Evolutionary conservation across 805 yeast species (phyloP), one percentile per base, ranked within the genome.

Genomic region (Saturnispora galanensis): DNA sequence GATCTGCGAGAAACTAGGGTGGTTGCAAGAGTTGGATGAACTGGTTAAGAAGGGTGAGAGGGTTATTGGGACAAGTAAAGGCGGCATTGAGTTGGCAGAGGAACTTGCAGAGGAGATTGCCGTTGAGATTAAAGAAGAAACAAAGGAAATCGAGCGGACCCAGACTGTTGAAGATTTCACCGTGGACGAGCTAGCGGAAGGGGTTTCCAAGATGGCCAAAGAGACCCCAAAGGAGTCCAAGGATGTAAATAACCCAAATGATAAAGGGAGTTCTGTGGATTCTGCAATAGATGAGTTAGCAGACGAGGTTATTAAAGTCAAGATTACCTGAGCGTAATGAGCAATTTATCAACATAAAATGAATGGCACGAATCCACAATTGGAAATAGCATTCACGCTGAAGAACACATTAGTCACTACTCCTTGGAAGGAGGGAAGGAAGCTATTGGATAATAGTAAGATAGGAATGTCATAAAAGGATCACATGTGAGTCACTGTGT

Each of bases 1-100:
- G 29, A 55, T 88, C 18, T 78, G 77, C 8, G 61, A 67, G 13
- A 54, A 67, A 31, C 58, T 81, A 43, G 90, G 85, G 0, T 86
- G 96, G 95, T 56, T 57, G 0, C 58, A 69, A 5, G 83, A 79
- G 10, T 62, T 81, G 35, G 66, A 70, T 1, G 49, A 52, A n/a
- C 54, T 80, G 45, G 56, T 71, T 10, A 50, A 55, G 30, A 52
- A 52, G 8, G 62, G 60, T 9, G 50, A 56, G 35, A 47, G 50
- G 35, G 41, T 41, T 7, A 29, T 55, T 35, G 44, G 37, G 35
- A 35, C 42, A 39, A 15, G 46, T 29, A 42, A 42, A 30, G 31
- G 7, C n/a, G 16, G 10, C 15, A 8, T 10, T 4, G 38, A 31
- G 15, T 28, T 12, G 9, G 39, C 39, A 9, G 36, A 11, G 12